Conservation (phyloP, 495 filamentous ascomycete species). For the Penicillium silybi region DNA sequence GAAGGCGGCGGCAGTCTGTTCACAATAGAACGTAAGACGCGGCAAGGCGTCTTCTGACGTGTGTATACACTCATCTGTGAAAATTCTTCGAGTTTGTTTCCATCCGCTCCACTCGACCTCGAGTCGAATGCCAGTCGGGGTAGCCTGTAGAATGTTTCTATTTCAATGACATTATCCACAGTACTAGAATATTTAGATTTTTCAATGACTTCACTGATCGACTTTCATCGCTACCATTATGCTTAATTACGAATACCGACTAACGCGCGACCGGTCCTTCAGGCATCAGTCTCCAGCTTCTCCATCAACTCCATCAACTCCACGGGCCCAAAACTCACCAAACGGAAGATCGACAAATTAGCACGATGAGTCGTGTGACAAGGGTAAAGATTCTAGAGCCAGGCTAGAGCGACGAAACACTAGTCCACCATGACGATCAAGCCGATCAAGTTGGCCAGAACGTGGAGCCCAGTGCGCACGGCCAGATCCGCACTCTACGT, state of each 20-base stretch:
- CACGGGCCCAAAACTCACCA: slow-evolving; percentile 13
- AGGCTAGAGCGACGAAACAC: not conserved
- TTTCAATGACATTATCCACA: not conserved
- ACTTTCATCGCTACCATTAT: not conserved
- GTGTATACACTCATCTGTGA: not conserved
- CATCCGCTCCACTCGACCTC: not conserved
- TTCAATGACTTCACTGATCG: not conserved
- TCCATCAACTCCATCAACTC: not conserved
- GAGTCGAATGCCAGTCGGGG: not conserved
- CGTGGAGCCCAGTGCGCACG: not conserved
- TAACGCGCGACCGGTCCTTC: too few relatives aligned
- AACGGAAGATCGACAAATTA: slow-evolving; percentile 19
- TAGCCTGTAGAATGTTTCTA: not conserved
- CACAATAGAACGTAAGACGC: not conserved
- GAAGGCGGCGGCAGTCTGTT: slow-evolving; percentile 13
- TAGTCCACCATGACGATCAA: slow-evolving; percentile 1
- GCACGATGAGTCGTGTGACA: not conserved
- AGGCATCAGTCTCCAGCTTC: not conserved
- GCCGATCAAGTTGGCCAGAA: not conserved
- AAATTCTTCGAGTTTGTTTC: not conserved
- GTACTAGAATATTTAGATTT: too few relatives aligned
- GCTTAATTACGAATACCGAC: too few relatives aligned
- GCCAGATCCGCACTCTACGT: slow-evolving; percentile 7
- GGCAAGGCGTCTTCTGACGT: slow-evolving; percentile 3
- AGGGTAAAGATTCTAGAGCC: not conserved